phyloP scores from a whole-genome alignment of 768 basidiomycete species.

The Russula dissimulans region DNA sequence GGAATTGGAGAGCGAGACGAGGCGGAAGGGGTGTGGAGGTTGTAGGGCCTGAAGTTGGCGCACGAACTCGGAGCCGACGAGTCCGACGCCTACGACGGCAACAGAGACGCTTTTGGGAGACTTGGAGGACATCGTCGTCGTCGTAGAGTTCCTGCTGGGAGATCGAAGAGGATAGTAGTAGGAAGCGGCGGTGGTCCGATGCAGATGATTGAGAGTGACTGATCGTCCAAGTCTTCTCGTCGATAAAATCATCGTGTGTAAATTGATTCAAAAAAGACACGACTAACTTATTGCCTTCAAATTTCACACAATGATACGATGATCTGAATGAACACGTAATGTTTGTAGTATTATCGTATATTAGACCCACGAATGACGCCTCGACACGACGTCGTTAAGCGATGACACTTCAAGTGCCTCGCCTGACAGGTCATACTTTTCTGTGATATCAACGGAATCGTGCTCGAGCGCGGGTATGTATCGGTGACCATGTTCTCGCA shows the following conservation, averaged over 20 bases:
- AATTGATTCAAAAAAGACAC: too few relatives aligned
- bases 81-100: constrained; percentile 84
- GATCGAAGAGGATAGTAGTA: not conserved
- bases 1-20: constrained; percentile 65
- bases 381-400: not conserved
- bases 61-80: constrained; percentile 86
- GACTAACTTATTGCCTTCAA: too few relatives aligned
- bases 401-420: not conserved
- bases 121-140: not conserved
- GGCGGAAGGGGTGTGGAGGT: constrained; percentile 43
- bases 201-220: not conserved
- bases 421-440: not conserved
- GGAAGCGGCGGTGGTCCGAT: too few relatives aligned
- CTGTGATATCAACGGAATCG: not conserved
- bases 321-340: too few relatives aligned
- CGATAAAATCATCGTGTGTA: too few relatives aligned
- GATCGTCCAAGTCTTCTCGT: not conserved
- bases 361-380: constrained; percentile 11
- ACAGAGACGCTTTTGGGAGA: constrained; percentile 34
- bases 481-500: not conserved
- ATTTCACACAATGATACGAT: too few relatives aligned
- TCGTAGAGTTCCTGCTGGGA: not conserved
- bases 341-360: not conserved
- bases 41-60: constrained; percentile 67
- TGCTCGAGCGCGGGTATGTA: not conserved